Evolutionary conservation across 1,139 yeast genomes (phyloP), one percentile per base, ranked within the genome.

Genomic region (Scheffersomyces segobiensis): DNA sequence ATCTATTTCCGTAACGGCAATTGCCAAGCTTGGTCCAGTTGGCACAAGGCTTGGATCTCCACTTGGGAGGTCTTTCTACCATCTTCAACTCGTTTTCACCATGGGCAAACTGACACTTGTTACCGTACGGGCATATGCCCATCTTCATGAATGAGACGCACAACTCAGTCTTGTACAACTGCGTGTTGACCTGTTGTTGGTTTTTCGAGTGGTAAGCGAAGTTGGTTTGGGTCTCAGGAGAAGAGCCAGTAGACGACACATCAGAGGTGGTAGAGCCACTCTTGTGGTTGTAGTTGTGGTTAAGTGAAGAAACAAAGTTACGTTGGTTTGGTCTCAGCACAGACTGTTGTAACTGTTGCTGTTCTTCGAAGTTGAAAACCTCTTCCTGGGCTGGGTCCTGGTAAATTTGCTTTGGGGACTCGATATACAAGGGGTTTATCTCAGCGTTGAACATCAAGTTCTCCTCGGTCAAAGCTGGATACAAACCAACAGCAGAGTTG

Each of bases 41-140:
- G 63, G 87, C 89, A 76, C 98, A 93, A 22, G 96, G 91, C 76
- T 92, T 93, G 32, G 97, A 90, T 71, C 97, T 86, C 90, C 96
- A 93, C 70, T 92, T 93, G 59, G 89, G 86, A 18, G 95, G 90
- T 60, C 96, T 83, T 61, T 87, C 89, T 55, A 91, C 87, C 20
- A 73, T 68, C 71, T 91, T 91, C 67, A 93, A 79, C 71, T 93
- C 98, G 59, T 83, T 77, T 52, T 84, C 81, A 22, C 98, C 98
- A 68, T 93, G 98, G 8, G 98, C 98, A 81, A 93, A 93, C 75
- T 93, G 98, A 71, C 98, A 93, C 76, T 93, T 93, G 65, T 84
- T 83, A 2, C 97, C 97, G 71, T 93, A 93, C 10, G 97, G 97
- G 72, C 98, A 93, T 18, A 71, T 67, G 26, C 95, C 95, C 62